These are phyloP conservation scores for Piper betle DNA, from an alignment of 164 flowering plant genomes.

Conservation along the genomic window DNA sequence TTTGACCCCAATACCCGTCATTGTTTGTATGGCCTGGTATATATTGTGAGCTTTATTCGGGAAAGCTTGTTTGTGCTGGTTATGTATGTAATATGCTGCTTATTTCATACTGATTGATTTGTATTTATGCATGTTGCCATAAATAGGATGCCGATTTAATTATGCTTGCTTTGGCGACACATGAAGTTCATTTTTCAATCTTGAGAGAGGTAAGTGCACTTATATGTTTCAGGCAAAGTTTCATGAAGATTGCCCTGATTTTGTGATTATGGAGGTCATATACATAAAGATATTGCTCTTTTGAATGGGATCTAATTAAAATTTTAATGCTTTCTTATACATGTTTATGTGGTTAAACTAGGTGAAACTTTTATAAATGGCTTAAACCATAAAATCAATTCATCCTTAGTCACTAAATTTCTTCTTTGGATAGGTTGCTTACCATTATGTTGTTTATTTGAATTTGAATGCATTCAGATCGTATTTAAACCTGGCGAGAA, in stretches of 20 bases:
- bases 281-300: not conserved
- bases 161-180: conserved; percentile 93
- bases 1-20: conserved; percentile 97
- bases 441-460: not conserved
- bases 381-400: too few species aligned
- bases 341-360: too few species aligned
- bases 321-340: not conserved
- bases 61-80: not conserved
- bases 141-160: conserved; percentile 92
- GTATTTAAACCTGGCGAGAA: conserved; percentile 93
- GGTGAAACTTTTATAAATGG: too few species aligned
- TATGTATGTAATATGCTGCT: not conserved
- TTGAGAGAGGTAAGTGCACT: conserved; percentile 62
- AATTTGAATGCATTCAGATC: conserved; percentile 28
- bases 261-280: not conserved
- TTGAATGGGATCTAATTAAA: not conserved
- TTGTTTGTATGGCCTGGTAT: conserved; percentile 95
- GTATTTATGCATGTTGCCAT: not conserved
- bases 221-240: not conserved
- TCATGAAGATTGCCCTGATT: not conserved
- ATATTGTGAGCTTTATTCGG: conserved; percentile 6
- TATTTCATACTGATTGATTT: not conserved
- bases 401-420: not conserved
- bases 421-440: not conserved
- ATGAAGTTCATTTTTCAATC: conserved; percentile 93